phyloP scores from a whole-genome alignment of 768 basidiomycete species.

The Phylloporus rhodoxanthus region DNA sequence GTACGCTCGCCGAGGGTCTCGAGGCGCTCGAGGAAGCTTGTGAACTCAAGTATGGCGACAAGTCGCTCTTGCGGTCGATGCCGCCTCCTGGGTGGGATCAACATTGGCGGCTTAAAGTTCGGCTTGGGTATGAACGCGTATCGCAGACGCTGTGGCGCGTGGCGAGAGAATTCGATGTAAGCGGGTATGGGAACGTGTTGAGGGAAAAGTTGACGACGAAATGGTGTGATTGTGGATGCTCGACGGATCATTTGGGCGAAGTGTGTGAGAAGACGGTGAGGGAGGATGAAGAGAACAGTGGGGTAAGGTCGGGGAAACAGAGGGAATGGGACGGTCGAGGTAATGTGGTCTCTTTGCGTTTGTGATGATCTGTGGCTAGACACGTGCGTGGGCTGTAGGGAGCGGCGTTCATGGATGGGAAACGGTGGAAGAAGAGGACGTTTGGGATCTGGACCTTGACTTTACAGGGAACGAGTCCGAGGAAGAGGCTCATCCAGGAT shows the following conservation, averaged over 20 bases:
- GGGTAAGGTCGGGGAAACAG: constrained; percentile 57
- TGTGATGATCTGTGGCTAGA: neutral
- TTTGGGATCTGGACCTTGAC: constrained; percentile 69
- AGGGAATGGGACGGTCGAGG: constrained; percentile 76
- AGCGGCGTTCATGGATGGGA: constrained; percentile 70
- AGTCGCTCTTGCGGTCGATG: constrained; percentile 26
- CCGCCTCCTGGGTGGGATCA: constrained; percentile 43
- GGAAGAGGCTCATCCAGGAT: constrained; percentile 38
- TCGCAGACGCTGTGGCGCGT: constrained; percentile 65
- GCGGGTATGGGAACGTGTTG: constrained; percentile 63
- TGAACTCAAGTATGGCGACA: constrained; percentile 47
- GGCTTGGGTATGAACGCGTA: constrained; percentile 58
- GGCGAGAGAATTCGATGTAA: constrained; percentile 64
- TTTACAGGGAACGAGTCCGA: constrained; percentile 53
- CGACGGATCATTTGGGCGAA: constrained; percentile 71
- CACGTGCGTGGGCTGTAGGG: constrained; percentile 19
- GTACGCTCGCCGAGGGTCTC: constrained; percentile 51
- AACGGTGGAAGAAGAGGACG: constrained; percentile 68
- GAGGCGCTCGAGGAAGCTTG: constrained; percentile 63
- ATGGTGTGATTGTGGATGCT: constrained; percentile 80
- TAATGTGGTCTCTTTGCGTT: constrained; percentile 3
- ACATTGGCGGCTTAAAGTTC: constrained; percentile 56
- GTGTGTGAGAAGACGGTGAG: constrained; percentile 70
- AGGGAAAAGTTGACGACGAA: constrained; percentile 68
- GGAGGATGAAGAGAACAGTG: constrained; percentile 60